Evolutionary conservation across 2,329 filamentous ascomycete genomes (phyloP), one percentile per base, ranked within the genome.

Genomic region (Fusarium sp.): DNA sequence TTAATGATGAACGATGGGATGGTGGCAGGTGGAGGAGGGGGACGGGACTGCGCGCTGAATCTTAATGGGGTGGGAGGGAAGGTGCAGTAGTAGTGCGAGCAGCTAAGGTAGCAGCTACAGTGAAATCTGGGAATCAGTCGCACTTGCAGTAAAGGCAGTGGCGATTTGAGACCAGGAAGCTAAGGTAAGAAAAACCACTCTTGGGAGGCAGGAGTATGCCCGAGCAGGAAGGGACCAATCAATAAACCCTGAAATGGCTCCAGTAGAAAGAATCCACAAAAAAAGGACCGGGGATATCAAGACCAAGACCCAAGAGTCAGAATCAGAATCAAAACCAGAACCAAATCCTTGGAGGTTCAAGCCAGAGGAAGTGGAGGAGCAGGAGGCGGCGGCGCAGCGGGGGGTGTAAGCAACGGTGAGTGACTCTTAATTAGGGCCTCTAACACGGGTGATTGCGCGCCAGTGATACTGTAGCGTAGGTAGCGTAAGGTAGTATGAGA

Each of bases 21-120:
- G 61, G 69, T 57, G 59, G 72, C 52, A 75, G 72, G 68, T 72
- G 68, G 69, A 75, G 65, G 72, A 76, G 74, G 65, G 72, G 75
- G 75, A 77, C 72, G 75, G 75, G 76, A 76, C 69, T 69, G 70
- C 67, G 70, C 49, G 66, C 66, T 69, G 71, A 64, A 70, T 70
- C 52, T 69, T 53, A 69, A 76, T 71, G 73, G 75, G 75, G 62
- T 75, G 72, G 64, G 75, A 74, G 73, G 73, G 67, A 74, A 67
- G 65, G 46, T 76, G 69, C 73, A 76, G 74, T 71, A 74, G 73
- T 72, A 75, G 47, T 69, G 59, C 21, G 54, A 59, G 58, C 58
- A 67, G 64, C 43, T 65, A 52, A 64, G 63, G 54, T 49, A 53
- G 58, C 44, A 67, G 52, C 43, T 65, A 46, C 68, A 64, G 54